A percentile compares a stretch with the other conserved stretches of the same genome.
Conservation (phyloP, 2,329 filamentous ascomycete species). For the Neocatenulostroma microsporum region DNA sequence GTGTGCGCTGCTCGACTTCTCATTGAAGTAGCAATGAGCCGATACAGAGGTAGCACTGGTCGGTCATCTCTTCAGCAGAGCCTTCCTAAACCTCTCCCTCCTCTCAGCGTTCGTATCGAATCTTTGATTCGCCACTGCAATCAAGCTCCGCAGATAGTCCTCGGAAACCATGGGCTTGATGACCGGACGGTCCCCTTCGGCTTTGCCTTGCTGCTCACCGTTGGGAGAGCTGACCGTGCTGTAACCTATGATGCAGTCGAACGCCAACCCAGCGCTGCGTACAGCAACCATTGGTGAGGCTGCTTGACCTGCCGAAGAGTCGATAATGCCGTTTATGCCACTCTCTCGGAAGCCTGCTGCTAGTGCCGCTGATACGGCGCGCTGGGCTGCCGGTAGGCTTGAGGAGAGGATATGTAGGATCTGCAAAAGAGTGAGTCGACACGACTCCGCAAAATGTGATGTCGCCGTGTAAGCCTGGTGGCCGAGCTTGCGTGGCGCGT, state of each 20-base stretch:
- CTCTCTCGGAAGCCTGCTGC: slow-evolving; percentile 84
- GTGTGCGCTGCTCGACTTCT: no score
- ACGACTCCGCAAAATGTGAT: no score
- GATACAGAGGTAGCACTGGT: no score
- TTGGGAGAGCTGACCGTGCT: slow-evolving; percentile 25
- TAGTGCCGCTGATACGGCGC: slow-evolving; percentile 65
- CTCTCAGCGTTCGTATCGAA: slow-evolving; percentile 62
- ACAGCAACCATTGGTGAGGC: slow-evolving; percentile 64
- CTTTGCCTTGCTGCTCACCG: neutral
- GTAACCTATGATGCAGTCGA: slow-evolving; percentile 72
- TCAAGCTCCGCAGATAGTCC: slow-evolving; percentile 58
- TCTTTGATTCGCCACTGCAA: slow-evolving; percentile 64
- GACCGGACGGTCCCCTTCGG: slow-evolving; percentile 12
- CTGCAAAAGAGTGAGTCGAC: slow-evolving; percentile 39
- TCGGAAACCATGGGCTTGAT: slow-evolving; percentile 54
- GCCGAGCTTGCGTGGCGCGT: no score
- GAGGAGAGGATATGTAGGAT: slow-evolving; percentile 82
- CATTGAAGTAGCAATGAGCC: no score
- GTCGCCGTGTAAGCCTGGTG: no score
- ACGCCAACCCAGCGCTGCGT: slow-evolving; percentile 69
- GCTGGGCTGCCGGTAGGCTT: slow-evolving; percentile 65
- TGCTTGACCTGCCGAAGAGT: neutral
- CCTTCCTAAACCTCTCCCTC: slow-evolving; percentile 55
- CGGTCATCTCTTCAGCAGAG: slow-evolving; percentile 34
- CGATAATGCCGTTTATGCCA: slow-evolving; percentile 48